Evolutionary conservation across 257 asterid genomes (phyloP).

Genomic region (Nicotiana sylvestris): DNA sequence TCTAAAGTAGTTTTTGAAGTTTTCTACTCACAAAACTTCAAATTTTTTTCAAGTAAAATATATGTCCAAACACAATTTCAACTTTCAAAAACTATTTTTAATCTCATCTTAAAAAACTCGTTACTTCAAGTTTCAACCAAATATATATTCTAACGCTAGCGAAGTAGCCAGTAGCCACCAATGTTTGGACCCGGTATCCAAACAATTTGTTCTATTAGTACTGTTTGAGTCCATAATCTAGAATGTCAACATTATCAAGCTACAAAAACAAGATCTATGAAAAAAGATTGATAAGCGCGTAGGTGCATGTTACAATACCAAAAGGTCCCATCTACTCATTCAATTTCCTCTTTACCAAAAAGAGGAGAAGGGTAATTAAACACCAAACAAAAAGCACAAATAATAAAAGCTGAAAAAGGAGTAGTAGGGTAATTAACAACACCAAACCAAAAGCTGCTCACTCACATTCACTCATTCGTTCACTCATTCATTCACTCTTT

Average conservation of each 20-base stretch:
- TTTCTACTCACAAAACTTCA: too few species aligned
- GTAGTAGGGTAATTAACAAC: not conserved
- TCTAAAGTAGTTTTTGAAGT: too few species aligned
- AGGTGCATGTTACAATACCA: not conserved
- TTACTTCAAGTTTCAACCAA: too few species aligned
- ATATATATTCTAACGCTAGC: too few species aligned
- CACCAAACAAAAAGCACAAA: not conserved
- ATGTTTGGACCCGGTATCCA: not conserved
- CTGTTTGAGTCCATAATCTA: not conserved
- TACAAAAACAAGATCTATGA: not conserved
- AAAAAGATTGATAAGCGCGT: not conserved
- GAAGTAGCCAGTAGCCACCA: too few species aligned
- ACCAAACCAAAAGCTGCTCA: not conserved
- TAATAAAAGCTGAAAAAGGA: not conserved
- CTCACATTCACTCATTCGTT: not conserved
- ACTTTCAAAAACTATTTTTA: too few species aligned
- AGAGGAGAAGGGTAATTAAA: not conserved
- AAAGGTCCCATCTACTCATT: not conserved
- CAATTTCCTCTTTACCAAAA: not conserved
- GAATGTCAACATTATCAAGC: not conserved
- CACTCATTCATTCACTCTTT: too few species aligned
- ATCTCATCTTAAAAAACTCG: too few species aligned
- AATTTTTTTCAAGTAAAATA: too few species aligned
- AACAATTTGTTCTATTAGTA: not conserved
- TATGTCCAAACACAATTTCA: too few species aligned